Conservation (phyloP, 176 grass and related monocot genomes). For the Triticum aestivum region IWGSC_CS_RefSeq_v2.1 NC_057796.1:6783541-6784040, state of each 20-base stretch:
- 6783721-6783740: slow-evolving; percentile 58
- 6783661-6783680: not conserved
- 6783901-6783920: too few relatives aligned
- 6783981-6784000: not conserved
- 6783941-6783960: too few relatives aligned
- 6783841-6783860: not conserved
- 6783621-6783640: accelerated
- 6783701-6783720: slow-evolving; percentile 49
- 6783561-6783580: not conserved
- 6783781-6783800: too few relatives aligned
- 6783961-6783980: not conserved
- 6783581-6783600: not conserved
- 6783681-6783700: not conserved
- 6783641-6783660: not conserved
- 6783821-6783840: not conserved
- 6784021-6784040: not conserved
- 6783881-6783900: too few relatives aligned
- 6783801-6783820: too few relatives aligned
- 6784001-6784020: not conserved
- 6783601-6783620: not conserved
- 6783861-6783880: not conserved
- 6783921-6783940: too few relatives aligned
- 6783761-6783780: not conserved
- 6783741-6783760: not conserved
- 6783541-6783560: not conserved